Evolutionary conservation across 1,139 yeast species (phyloP).

Genomic region (Scheffersomyces cryptocercus): DNA sequence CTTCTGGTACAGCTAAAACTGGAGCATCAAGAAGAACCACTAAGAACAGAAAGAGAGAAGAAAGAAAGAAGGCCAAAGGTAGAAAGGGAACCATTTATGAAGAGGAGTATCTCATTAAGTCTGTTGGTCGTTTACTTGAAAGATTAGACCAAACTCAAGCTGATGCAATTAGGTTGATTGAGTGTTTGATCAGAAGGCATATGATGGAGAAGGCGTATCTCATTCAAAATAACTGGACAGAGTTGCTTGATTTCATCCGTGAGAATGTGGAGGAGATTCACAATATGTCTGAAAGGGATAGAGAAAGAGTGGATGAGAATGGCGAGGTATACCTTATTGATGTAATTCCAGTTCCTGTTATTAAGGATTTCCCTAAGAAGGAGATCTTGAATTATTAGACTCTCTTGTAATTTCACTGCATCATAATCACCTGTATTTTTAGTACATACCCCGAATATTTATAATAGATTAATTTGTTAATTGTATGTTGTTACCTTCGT

Average conservation of each 20-base stretch:
- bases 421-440: conserved; percentile 1
- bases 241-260: conserved; percentile 54
- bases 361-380: conserved; percentile 59
- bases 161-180: conserved; percentile 74
- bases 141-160: conserved; percentile 72
- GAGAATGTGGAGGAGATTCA: conserved; percentile 74
- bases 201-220: conserved; percentile 82
- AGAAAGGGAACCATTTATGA: conserved; percentile 97
- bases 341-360: conserved; percentile 66
- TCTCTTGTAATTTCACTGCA: not conserved
- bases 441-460: not conserved
- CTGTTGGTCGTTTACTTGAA: conserved; percentile 85
- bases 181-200: conserved; percentile 70
- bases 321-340: conserved; percentile 79
- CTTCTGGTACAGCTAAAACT: conserved; percentile 93
- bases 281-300: conserved; percentile 74
- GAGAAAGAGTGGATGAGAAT: conserved; percentile 86
- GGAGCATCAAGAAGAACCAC: conserved; percentile 93
- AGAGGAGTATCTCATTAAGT: conserved; percentile 88
- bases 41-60: conserved; percentile 91
- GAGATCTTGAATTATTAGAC: conserved; percentile 53
- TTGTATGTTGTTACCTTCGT: not conserved
- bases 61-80: conserved; percentile 93
- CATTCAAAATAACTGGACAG: conserved; percentile 68
- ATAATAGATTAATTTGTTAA: not conserved